Conservation (phyloP, 2,329 filamentous ascomycete species). For the Coniochaeta prunicola region DNA sequence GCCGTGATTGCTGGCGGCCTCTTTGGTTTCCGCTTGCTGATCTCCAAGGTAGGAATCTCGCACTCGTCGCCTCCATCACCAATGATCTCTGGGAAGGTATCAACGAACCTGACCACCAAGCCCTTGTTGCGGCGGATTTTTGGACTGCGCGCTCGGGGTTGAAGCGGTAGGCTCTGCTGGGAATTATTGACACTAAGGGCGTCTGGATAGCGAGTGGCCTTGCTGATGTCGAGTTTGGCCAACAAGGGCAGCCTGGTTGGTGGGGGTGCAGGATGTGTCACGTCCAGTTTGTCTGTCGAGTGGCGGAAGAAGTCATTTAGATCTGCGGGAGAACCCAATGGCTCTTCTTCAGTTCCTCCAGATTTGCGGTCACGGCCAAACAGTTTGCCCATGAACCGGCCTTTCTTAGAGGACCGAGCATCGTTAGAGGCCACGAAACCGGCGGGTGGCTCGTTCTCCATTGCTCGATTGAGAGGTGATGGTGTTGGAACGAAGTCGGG, state of each 20-base stretch:
- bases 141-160: slow-evolving; percentile 34
- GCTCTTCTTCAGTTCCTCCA: slow-evolving; percentile 29
- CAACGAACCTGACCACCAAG: slow-evolving; percentile 66
- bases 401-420: slow-evolving; percentile 35
- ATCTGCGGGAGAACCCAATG: slow-evolving; percentile 31
- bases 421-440: slow-evolving; percentile 27
- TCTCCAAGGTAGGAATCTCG: slow-evolving; percentile 62
- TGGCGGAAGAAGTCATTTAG: slow-evolving; percentile 55
- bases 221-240: slow-evolving; percentile 46
- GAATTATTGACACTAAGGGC: slow-evolving; percentile 36
- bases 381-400: slow-evolving; percentile 57
- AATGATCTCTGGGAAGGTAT: slow-evolving; percentile 70
- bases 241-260: slow-evolving; percentile 34
- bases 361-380: slow-evolving; percentile 37
- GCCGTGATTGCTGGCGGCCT: slow-evolving; percentile 22
- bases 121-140: slow-evolving; percentile 45
- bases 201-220: slow-evolving; percentile 48
- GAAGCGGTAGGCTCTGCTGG: slow-evolving; percentile 37
- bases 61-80: slow-evolving; percentile 89
- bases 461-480: slow-evolving; percentile 17
- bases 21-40: slow-evolving; percentile 49
- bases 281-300: slow-evolving; percentile 45
- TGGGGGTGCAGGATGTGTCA: slow-evolving; percentile 35
- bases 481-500: slow-evolving; percentile 3
- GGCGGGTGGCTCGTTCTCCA: slow-evolving; percentile 37